Evolutionary conservation across 2,329 filamentous ascomycete genomes (phyloP).

Genomic region (Aureobasidium vineae): DNA sequence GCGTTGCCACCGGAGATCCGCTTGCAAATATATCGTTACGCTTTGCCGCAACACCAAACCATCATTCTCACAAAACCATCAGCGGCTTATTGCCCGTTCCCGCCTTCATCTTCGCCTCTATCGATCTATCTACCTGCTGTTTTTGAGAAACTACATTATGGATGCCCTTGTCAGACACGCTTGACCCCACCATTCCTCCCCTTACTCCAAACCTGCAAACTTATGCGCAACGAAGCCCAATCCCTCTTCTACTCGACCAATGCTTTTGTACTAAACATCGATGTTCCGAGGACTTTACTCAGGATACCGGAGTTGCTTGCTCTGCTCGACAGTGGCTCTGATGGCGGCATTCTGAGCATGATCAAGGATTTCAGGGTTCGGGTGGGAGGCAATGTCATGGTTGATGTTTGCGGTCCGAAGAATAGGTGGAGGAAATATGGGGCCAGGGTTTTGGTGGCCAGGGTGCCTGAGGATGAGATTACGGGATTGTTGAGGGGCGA

Average conservation of each 20-base stretch:
- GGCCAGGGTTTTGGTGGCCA: not conserved
- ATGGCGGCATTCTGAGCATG: too few species aligned
- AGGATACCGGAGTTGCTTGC: not conserved
- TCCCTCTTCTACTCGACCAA: not conserved
- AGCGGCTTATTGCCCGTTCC: not conserved
- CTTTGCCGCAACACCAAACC: not conserved
- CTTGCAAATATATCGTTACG: slow-evolving; percentile 5
- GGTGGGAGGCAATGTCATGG: slow-evolving; percentile 1
- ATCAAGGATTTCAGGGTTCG: slow-evolving; percentile 2
- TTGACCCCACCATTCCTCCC: not conserved
- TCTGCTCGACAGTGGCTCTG: too few species aligned
- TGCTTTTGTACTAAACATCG: slow-evolving; percentile 12
- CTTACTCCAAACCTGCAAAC: not conserved
- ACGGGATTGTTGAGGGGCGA: not conserved
- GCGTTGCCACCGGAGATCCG: slow-evolving; percentile 1
- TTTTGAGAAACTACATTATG: not conserved
- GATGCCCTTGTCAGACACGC: not conserved
- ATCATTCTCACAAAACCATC: slow-evolving; percentile 6
- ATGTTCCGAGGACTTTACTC: not conserved
- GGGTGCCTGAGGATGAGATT: not conserved
- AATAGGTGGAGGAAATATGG: slow-evolving; percentile 12
- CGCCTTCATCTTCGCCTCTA: not conserved
- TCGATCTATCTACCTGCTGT: not conserved
- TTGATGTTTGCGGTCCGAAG: not conserved
- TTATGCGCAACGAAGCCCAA: not conserved